Evolutionary conservation across 83 land plant genomes (phyloP), one percentile per base, ranked within the genome.

Genomic region (Picea abies): DNA sequence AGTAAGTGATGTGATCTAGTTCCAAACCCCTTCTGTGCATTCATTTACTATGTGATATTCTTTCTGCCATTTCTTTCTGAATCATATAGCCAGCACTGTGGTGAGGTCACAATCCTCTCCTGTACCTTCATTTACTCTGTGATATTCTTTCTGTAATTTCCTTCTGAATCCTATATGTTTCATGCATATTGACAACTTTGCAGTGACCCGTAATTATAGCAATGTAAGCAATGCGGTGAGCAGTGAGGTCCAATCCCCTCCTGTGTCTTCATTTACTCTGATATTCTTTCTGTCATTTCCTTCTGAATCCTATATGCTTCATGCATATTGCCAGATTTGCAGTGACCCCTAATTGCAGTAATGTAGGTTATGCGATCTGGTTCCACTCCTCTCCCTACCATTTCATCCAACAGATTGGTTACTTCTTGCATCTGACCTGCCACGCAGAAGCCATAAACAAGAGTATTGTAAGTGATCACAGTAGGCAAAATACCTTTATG

Each of bases 281-380:
- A 11, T 9, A n/a, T 29, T 29, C 22, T 4, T 63, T 63, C 72
- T 56, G 17, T 8, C 62, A 49, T 25, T 67, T 47, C 60, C 20
- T 49, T 26, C 20, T 20, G 19, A 17, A 69, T 61, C 75, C 83
- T 85, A 41, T 32, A 9, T 70, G 93, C 91, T 85, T 85, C 82
- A 72, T 66, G 35, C 79, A 89, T 41, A 44, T 86, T 64, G 49
- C 91, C 91, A 63, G 70, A 14, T 77, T 86, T 86, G 39, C 84
- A 86, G 39, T 84, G 85, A 9, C 87, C 90, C 83, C 81, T 75
- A 39, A 90, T 86, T 58, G 90, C 81, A 29, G 86, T 76, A 37
- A 88, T 90, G 79, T 85, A 92, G 47, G 94, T 92, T 25, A 92
- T 72, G 60, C 80, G 69, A 70, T 88, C 88, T 79, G 94, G 92